These are phyloP conservation scores for Orbilia ellipsospora DNA, from an alignment of 2,329 filamentous ascomycete species.

Conservation along the genomic window DNA sequence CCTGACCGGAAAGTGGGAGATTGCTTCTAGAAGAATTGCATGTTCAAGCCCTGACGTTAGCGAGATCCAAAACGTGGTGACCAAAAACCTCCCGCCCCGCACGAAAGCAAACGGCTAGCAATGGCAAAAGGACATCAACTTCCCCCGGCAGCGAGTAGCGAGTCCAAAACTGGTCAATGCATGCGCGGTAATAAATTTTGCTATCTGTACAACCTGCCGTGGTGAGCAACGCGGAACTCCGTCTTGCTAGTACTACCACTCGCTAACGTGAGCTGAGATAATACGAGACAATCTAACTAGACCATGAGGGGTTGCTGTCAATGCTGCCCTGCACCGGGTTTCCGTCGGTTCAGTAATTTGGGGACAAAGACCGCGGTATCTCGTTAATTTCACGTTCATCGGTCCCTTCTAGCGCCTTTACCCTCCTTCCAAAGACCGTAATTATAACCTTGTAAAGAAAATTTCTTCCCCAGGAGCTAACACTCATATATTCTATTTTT, in stretches of 20 bases:
- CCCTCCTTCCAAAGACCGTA: constrained; percentile 8
- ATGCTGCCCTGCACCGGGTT: neutral
- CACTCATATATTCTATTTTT: constrained; percentile 15
- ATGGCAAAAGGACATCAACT: neutral
- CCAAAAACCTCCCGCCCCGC: neutral
- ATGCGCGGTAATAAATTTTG: constrained; percentile 7
- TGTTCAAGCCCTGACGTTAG: too few relatives aligned
- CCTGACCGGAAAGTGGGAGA: too few relatives aligned
- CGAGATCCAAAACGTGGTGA: neutral
- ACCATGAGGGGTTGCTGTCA: constrained; percentile 11
- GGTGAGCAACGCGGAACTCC: too few relatives aligned
- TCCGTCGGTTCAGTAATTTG: neutral
- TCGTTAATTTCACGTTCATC: constrained; percentile 3
- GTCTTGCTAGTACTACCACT: neutral
- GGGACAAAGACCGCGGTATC: constrained; percentile 11
- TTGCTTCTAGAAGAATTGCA: too few relatives aligned
- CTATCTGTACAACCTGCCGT: neutral
- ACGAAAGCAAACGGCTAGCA: constrained; percentile 4
- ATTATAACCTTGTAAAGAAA: constrained; percentile 4
- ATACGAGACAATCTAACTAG: constrained; percentile 3
- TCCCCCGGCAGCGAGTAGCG: too few relatives aligned
- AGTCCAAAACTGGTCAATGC: constrained; percentile 2
- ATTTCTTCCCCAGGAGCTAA: constrained; percentile 1
- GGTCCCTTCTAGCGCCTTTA: constrained; percentile 1
- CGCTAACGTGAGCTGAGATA: constrained; percentile 1